A percentile compares a stretch with the other conserved stretches of the same genome.
Conservation (phyloP, 805 yeast species). For the Ogataea paraovalis region DNA sequence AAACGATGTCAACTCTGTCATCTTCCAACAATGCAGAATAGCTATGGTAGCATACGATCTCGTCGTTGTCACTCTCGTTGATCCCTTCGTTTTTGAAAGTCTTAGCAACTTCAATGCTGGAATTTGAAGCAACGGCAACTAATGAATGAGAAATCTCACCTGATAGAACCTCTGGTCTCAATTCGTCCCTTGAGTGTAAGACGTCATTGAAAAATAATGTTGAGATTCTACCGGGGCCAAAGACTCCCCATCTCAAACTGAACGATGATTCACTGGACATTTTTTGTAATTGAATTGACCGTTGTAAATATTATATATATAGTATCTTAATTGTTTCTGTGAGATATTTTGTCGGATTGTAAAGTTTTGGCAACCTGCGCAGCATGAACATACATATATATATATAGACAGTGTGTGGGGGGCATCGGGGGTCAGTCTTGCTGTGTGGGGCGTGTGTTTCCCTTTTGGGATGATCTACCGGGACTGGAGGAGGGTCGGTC, state of each 20-base stretch:
- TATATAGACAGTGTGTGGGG: too few relatives aligned
- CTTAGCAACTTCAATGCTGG: conserved; percentile 27
- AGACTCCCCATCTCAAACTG: conserved; percentile 41
- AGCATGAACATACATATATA: too few relatives aligned
- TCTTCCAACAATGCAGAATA: conserved; percentile 43
- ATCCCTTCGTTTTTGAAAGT: conserved; percentile 11
- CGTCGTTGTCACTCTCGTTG: conserved; percentile 9
- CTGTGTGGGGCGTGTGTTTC: too few relatives aligned
- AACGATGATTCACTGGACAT: neutral
- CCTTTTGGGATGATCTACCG: too few relatives aligned
- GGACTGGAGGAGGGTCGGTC: too few relatives aligned
- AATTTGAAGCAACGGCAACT: conserved; percentile 37
- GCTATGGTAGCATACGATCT: conserved; percentile 12
- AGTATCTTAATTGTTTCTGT: too few relatives aligned
- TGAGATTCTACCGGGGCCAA: conserved; percentile 49
- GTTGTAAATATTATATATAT: too few relatives aligned
- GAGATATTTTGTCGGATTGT: too few relatives aligned
- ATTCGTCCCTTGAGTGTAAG: conserved; percentile 21
- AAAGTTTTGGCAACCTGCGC: too few relatives aligned
- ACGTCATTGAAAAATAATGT: conserved; percentile 37
- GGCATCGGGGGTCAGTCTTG: too few relatives aligned
- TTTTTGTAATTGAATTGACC: neutral
- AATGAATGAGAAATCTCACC: conserved; percentile 32
- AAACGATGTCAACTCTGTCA: conserved; percentile 40
- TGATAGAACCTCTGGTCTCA: conserved; percentile 11